These are phyloP conservation scores for Claviceps pazoutovae DNA, from an alignment of 2,329 filamentous ascomycete genomes.

Conservation along the genomic window DNA sequence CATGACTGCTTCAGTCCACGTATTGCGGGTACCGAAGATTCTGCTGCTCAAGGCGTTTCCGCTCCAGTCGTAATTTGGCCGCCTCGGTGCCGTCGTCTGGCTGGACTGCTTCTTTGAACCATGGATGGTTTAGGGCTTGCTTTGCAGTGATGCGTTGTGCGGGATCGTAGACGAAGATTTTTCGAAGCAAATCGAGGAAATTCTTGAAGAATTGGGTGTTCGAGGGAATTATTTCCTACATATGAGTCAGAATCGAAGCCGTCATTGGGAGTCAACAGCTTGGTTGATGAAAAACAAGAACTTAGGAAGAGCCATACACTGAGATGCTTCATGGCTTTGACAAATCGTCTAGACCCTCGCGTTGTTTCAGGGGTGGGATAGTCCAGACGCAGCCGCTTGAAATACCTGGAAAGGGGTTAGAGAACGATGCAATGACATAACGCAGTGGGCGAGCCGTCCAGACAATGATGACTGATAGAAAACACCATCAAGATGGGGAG, in stretches of 20 bases:
- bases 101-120: slow-evolving; percentile 44
- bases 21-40: slow-evolving; percentile 2
- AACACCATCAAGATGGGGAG: neutral
- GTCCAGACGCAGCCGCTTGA: slow-evolving; percentile 51
- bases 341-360: slow-evolving; percentile 49
- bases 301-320: slow-evolving; percentile 30
- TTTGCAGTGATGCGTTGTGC: slow-evolving; percentile 44
- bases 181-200: slow-evolving; percentile 43
- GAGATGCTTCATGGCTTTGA: slow-evolving; percentile 58
- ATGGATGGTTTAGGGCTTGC: slow-evolving; percentile 44
- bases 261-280: neutral
- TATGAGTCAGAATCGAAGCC: neutral
- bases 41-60: slow-evolving; percentile 5
- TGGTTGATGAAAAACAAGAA: neutral
- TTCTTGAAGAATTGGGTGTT: slow-evolving; percentile 37
- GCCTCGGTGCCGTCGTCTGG: slow-evolving; percentile 50
- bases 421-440: neutral
- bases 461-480: neutral
- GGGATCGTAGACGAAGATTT: slow-evolving; percentile 50
- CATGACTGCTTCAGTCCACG: neutral
- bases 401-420: slow-evolving; percentile 34
- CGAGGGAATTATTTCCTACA: slow-evolving; percentile 37
- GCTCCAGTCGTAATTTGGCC: slow-evolving; percentile 32
- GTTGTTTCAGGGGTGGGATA: slow-evolving; percentile 52
- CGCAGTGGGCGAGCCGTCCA: neutral